Evolutionary conservation across 179 eudicot species (phyloP).

Genomic region (Sideroxylon spinosum): DNA sequence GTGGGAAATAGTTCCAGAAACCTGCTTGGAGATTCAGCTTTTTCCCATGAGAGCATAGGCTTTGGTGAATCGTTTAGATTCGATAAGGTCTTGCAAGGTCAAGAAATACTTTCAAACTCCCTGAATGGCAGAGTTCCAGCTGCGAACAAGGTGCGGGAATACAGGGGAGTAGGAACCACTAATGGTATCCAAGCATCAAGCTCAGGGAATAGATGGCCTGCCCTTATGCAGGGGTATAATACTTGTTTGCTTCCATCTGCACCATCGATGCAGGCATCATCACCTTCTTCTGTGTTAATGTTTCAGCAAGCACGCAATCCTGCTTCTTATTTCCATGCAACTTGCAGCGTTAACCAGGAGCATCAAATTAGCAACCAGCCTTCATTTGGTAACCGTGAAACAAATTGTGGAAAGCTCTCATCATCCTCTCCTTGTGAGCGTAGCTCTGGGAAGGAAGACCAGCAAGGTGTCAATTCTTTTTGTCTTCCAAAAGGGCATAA

Average conservation of each 20-base stretch:
- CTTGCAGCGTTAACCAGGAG: constrained; percentile 13
- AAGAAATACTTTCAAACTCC: constrained; percentile 55
- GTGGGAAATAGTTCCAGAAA: constrained; percentile 23
- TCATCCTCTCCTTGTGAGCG: constrained; percentile 7
- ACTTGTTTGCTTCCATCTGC: constrained; percentile 23
- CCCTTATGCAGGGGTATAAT: constrained; percentile 19
- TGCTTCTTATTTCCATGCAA: constrained; percentile 12
- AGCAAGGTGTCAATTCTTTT: constrained; percentile 5
- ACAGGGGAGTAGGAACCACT: constrained; percentile 27
- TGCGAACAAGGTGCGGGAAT: constrained; percentile 27
- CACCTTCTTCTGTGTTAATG: constrained; percentile 64
- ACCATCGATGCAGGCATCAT: constrained; percentile 35
- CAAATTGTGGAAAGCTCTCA: constrained; percentile 13
- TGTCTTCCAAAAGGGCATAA: constrained; percentile 14
- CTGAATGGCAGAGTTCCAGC: constrained; percentile 26
- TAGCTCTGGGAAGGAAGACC: constrained; percentile 10
- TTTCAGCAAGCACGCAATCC: constrained; percentile 47
- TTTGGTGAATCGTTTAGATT: constrained; percentile 55
- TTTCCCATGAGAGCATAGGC: constrained; percentile 34
- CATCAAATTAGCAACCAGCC: constrained; percentile 10
- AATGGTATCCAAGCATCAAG: constrained; percentile 44
- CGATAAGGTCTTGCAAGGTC: constrained; percentile 99
- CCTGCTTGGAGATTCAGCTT: constrained; percentile 33
- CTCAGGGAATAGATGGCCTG: constrained; percentile 29
- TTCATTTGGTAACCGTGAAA: constrained; percentile 18